Conservation (phyloP, 306 rosid species). For the Prinsepia uniflora region DNA sequence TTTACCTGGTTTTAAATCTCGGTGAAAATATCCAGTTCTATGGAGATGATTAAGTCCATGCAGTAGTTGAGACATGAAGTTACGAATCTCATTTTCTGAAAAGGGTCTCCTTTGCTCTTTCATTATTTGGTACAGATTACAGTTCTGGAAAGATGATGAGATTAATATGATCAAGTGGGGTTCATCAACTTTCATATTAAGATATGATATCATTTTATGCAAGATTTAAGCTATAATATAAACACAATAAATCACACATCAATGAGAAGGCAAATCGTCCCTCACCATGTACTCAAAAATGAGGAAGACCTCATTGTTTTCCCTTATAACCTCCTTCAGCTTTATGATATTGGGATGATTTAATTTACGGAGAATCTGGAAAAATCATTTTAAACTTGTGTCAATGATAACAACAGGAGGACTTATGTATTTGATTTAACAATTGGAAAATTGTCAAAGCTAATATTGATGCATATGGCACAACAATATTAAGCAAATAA, state of each 20-base stretch:
- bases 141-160: conserved; percentile 41
- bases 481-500: conserved; percentile 2
- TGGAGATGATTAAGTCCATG: conserved; percentile 72
- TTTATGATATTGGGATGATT: conserved; percentile 78
- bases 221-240: not conserved
- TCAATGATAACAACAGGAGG: conserved; percentile 20
- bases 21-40: conserved; percentile 69
- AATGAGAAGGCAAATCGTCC: conserved; percentile 14
- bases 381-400: conserved; percentile 19
- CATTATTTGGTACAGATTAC: conserved; percentile 74
- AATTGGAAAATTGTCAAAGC: conserved; percentile 16
- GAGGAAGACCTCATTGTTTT: conserved; percentile 71
- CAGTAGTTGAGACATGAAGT: conserved; percentile 65
- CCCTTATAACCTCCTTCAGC: conserved; percentile 71
- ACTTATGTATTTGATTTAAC: not conserved
- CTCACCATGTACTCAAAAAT: conserved; percentile 82
- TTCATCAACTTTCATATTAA: conserved; percentile 13
- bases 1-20: conserved; percentile 84
- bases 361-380: conserved; percentile 69
- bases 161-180: conserved; percentile 10
- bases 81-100: conserved; percentile 65
- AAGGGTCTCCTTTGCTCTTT: conserved; percentile 62
- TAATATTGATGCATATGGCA: conserved; percentile 18
- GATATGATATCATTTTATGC: conserved; percentile 9
- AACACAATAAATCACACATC: not conserved